Percentiles rank a stretch among this genome's conserved stretches.
Conservation (phyloP, 2,329 filamentous ascomycete species). For the Bipolaris bicolor region DNA sequence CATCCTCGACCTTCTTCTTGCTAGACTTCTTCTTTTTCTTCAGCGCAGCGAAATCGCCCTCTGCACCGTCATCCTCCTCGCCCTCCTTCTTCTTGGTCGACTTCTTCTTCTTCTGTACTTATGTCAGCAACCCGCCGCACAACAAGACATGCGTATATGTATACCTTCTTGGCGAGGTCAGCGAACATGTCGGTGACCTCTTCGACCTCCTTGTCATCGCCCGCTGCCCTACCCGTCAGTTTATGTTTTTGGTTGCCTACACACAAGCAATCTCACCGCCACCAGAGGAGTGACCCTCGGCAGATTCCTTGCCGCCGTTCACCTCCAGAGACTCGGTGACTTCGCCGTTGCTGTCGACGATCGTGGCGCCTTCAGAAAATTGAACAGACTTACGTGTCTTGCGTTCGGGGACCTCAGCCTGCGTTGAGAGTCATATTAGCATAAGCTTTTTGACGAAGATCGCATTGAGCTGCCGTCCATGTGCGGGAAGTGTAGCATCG, state of each 20-base stretch:
- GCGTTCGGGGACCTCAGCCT: slow-evolving; percentile 60
- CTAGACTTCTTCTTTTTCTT: slow-evolving; percentile 86
- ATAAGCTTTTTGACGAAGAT: neutral
- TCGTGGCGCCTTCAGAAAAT: slow-evolving; percentile 84
- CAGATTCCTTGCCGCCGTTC: slow-evolving; percentile 79
- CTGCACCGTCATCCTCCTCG: slow-evolving; percentile 56
- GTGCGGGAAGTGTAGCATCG: neutral
- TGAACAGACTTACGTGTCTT: slow-evolving; percentile 92
- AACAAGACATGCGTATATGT: neutral
- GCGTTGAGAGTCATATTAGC: slow-evolving; percentile 34
- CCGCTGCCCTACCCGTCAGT: slow-evolving; percentile 34
- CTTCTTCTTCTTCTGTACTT: slow-evolving; percentile 66
- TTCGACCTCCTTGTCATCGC: slow-evolving; percentile 63
- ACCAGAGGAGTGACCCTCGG: slow-evolving; percentile 69
- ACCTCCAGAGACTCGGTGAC: slow-evolving; percentile 75
- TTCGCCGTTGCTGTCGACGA: slow-evolving; percentile 88
- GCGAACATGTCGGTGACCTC: slow-evolving; percentile 69
- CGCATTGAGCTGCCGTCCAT: neutral
- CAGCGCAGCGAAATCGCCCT: slow-evolving; percentile 68
- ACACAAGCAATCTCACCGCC: slow-evolving; percentile 30
- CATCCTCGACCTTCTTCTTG: slow-evolving; percentile 64
- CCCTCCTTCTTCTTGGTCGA: slow-evolving; percentile 64
- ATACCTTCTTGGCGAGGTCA: slow-evolving; percentile 70
- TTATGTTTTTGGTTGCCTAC: slow-evolving; percentile 9
- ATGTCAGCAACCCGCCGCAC: slow-evolving; percentile 8